Base-by-base conservation (phyloP, 225 moss, liverwort and hornwort genomes). In the Rhytidiadelphus loreus region DNA sequence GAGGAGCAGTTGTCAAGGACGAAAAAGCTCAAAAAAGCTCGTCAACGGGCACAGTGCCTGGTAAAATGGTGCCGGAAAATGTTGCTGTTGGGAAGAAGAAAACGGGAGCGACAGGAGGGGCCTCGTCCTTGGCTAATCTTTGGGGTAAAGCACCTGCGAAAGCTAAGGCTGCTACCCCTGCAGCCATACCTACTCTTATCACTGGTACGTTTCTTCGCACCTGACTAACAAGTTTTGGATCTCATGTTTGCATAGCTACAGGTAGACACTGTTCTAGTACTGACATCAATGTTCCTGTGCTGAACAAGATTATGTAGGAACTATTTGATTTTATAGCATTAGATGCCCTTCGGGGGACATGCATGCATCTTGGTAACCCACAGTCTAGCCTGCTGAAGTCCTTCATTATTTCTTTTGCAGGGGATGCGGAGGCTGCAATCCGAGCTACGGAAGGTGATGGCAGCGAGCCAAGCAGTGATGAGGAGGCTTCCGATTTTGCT, bases 131-230 rank as follows among this genome's bases (percentile, higher is more conserved):
- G 88, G 95, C 96, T 55, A 99, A 95, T 86, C 88, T 99, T 87
- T 99, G 99, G 99, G 97, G 97, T 21, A 96, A 94, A 92, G 97
- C 96, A 87, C 94, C 98, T 62, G 88, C 90, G 39, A 97, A 97
- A 93, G 83, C 91, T 33, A 95, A 94, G 87, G 78, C 65, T 74
- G 58, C 89, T 57, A 87, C 94, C 77, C 88, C 92, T 39, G 52
- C 85, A 84, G 84, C 89, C 59, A 62, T 85, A 77, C 89, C 92
- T 80, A 88, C 88, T 74, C 85, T 92, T 66, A 59, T 87, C 55
- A 64, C 89, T 87, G 92, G 92, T 92, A 85, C 43, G 76, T 75
- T 87, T 85, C 55, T 52, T 83, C 68, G 52, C 73, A 76, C 52
- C 65, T 41, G 76, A 30, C 68, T 87, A 59, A 64, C 28, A 30